Evolutionary conservation across 73 alveolate genomes (phyloP), one percentile per base, ranked within the genome.

Genomic region (Loxodes magnus): DNA sequence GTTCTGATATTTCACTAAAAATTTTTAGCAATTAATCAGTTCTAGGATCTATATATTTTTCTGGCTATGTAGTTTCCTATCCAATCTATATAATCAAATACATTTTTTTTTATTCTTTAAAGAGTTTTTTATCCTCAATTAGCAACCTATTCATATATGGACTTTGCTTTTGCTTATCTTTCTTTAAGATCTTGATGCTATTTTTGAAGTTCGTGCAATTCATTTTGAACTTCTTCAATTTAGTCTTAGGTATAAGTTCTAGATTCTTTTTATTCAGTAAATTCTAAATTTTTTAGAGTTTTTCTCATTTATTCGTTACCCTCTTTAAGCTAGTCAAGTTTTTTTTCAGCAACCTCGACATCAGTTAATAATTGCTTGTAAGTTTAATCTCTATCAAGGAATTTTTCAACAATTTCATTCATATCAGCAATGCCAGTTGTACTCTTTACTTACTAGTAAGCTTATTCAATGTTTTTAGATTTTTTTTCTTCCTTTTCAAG

Each of bases 401-500:
- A 84, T 16, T 82, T 79, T 12, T 73, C 55, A 36, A 78, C 84
- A 49, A 84, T 84, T 30, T 84, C 96, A 35, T 84, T 67, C 9
- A 76, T 80, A 42, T 84, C 96, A 35, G 87, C 58, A 21, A 77
- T 60, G 10, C 91, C 91, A 21, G 91, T 84, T 5, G 92, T 90
- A 19, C 90, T 66, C 43, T 74, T 79, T 14, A 84, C 79, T 25
- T 67, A 42, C 56, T 84, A 51, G 63, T 67, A 84, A 16, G 96
- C 96, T 14, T 70, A 66, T 35, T 84, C 96, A 15, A 84, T 84
- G 20, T 60, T 56, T 1, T 43, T 70, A 34, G 86, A 77, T 35
- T 84, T 67, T 15, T 71, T 67, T 92, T 79, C 79, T 43, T 84
- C 96, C 63, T 70, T 79, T 64, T 84, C 90, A 81, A 84, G 74